These are phyloP conservation scores for Alternaria arborescens DNA, from an alignment of 2,329 filamentous ascomycete species.

Conservation along the genomic window DNA sequence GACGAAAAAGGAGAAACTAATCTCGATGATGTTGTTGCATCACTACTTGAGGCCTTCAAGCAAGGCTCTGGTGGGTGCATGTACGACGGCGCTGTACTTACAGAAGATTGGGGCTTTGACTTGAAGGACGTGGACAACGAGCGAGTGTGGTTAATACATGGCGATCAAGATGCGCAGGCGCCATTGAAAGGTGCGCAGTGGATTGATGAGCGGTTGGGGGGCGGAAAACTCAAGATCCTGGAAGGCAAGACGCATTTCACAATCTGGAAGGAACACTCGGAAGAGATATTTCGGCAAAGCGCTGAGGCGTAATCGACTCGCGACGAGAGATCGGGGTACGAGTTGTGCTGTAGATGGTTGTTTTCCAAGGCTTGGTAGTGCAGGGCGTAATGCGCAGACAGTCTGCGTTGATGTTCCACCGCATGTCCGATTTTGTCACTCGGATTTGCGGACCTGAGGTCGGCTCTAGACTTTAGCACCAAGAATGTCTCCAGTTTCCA, in stretches of 20 bases:
- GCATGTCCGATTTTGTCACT: not conserved
- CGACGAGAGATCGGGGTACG: not conserved
- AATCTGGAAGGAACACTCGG: slow-evolving; percentile 31
- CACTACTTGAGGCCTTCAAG: slow-evolving; percentile 28
- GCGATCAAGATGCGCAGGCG: slow-evolving; percentile 28
- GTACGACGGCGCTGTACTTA: slow-evolving; percentile 26
- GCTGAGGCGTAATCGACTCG: slow-evolving; percentile 15
- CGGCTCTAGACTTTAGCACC: not conserved
- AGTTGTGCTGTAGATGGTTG: not conserved
- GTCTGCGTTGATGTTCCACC: not conserved
- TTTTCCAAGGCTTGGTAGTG: not conserved
- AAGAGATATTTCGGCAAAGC: slow-evolving; percentile 26
- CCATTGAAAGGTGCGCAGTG: slow-evolving; percentile 28
- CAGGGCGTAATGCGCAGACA: not conserved
- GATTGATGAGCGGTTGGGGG: slow-evolving; percentile 29
- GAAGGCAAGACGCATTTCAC: slow-evolving; percentile 32
- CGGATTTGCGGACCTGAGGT: not conserved
- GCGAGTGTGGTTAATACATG: slow-evolving; percentile 31
- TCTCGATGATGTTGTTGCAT: slow-evolving; percentile 27
- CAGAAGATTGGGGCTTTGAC: slow-evolving; percentile 31
- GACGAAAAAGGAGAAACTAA: slow-evolving; percentile 19
- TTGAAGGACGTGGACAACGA: slow-evolving; percentile 25
- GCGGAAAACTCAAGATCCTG: slow-evolving; percentile 28
- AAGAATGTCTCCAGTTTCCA: not conserved
- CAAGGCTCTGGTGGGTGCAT: slow-evolving; percentile 25